phyloP scores from a whole-genome alignment of 2,329 filamentous ascomycete species.

The Fusarium pseudonygamai region DNA sequence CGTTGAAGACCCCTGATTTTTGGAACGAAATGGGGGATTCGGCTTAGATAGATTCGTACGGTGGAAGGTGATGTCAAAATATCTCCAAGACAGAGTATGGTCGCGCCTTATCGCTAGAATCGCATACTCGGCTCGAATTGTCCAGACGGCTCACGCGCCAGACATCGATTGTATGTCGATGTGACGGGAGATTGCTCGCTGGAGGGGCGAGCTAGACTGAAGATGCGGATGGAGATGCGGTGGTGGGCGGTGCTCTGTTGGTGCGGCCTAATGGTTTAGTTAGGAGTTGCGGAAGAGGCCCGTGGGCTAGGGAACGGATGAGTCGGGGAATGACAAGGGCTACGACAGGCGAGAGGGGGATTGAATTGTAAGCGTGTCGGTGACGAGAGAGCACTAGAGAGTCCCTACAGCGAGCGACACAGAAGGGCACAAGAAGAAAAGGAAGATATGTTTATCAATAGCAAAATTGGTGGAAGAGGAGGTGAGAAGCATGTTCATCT shows the following conservation, averaged over 20 bases:
- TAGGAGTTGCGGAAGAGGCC: slow-evolving; percentile 36
- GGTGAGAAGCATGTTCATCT: slow-evolving; percentile 28
- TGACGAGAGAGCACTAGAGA: background rate
- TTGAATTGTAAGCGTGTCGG: slow-evolving; percentile 7
- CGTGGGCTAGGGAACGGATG: slow-evolving; percentile 32
- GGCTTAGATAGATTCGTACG: slow-evolving; percentile 17
- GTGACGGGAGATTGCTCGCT: slow-evolving; percentile 36
- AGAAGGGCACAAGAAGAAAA: background rate
- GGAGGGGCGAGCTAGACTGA: slow-evolving; percentile 38
- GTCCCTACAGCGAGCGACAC: background rate
- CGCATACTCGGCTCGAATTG: slow-evolving; percentile 46
- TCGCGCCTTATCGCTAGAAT: slow-evolving; percentile 42
- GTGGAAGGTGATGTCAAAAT: slow-evolving; percentile 21
- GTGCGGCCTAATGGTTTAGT: slow-evolving; percentile 30
- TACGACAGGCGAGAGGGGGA: slow-evolving; percentile 1
- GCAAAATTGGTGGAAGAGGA: slow-evolving; percentile 22
- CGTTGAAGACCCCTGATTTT: slow-evolving; percentile 40
- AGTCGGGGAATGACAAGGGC: slow-evolving; percentile 23
- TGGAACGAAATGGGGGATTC: slow-evolving; percentile 15
- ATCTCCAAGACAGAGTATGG: slow-evolving; percentile 39
- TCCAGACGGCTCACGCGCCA: slow-evolving; percentile 41
- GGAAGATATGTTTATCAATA: background rate
- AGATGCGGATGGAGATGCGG: slow-evolving; percentile 34
- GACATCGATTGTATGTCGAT: slow-evolving; percentile 43
- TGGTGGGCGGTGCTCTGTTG: slow-evolving; percentile 31